Base-by-base conservation (phyloP, 1,284 basidiomycete genomes). In the Cystobasidium pallidum region DNA sequence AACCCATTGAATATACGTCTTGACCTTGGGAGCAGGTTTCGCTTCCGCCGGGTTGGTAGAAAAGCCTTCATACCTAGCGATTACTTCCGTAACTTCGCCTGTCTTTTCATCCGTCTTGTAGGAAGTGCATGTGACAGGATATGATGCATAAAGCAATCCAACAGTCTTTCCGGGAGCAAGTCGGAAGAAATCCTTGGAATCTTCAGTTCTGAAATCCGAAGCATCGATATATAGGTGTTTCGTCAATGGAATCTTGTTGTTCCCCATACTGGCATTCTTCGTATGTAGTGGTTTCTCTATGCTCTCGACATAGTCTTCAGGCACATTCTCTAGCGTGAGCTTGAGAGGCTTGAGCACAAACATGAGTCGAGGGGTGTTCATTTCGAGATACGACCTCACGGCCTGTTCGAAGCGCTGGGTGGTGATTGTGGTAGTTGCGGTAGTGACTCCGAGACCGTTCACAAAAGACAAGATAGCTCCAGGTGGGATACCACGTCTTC, bases 1-100 rank as follows among this genome's bases (percentile, higher is more conserved):
- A 19, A 99, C 91, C 96, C 96, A 99, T 80, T 99, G 96, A 79
- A 99, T 93, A 83, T 89, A 99, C 17, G 94, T 89, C 81, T 97
- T 96, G 36, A 94, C 90, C 81, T 97, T 98, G 39, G 78, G 79
- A 11, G 84, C 80, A 21, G 59, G 45, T 47, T 49, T 39, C 15
- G 34, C 45, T 15, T 74, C 74, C 19, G 79, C 80, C 11, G 59
- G 47, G 26, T 63, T 49, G 2, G 41, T 47, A 47, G 73, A 66
- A 28, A 76, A 77, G 47, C 84, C 85, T 76, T 92, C 86, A 81
- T 97, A 93, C 45, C 84, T 86, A 80, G 89, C 92, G 65, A 89
- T 81, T 58, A 99, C 86, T 82, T 95, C 92, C 3, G 84, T 84
- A 10, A 95, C 89, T 63, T 87, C 83, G 32, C 91, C 91, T 0